A percentile compares a stretch with the other conserved stretches of the same genome.
These are phyloP conservation scores for Dorcoceras hygrometricum DNA, from an alignment of 257 asterid species.

Conservation along the genomic window DNA sequence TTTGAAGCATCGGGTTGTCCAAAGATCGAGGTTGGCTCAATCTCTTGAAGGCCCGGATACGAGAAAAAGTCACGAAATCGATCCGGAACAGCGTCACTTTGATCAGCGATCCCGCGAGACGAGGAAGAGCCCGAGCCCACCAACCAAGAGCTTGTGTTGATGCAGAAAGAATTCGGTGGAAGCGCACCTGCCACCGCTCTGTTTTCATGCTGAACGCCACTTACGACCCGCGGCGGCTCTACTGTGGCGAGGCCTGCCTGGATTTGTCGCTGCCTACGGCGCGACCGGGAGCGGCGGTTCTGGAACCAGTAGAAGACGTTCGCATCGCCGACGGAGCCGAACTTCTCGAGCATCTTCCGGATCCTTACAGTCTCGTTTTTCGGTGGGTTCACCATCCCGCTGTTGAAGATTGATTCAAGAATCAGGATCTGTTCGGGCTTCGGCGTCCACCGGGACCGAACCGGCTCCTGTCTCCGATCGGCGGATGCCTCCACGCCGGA, in stretches of 20 bases:
- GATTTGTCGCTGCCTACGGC: conserved; percentile 66
- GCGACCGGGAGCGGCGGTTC: conserved; percentile 78
- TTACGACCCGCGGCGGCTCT: conserved; percentile 20
- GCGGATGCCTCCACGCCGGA: conserved; percentile 13
- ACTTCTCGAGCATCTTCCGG: conserved; percentile 61
- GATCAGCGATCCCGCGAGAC: conserved; percentile 22
- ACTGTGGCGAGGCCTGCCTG: conserved; percentile 39
- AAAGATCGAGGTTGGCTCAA: conserved; percentile 34
- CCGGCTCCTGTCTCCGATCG: conserved; percentile 38
- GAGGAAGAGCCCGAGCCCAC: conserved; percentile 41
- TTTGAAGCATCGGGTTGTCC: conserved; percentile 26
- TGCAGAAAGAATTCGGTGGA: conserved; percentile 3
- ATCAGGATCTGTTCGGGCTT: conserved; percentile 79
- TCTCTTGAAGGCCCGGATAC: conserved; percentile 27
- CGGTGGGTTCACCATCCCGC: conserved; percentile 82
- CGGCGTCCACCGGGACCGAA: conserved; percentile 74
- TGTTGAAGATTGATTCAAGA: conserved; percentile 78
- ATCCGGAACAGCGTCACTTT: conserved; percentile 3
- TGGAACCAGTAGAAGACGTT: conserved; percentile 92
- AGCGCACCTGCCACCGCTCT: conserved; percentile 5
- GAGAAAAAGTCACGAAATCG: conserved; percentile 18
- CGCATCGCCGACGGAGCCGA: conserved; percentile 74
- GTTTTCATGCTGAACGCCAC: conserved; percentile 30
- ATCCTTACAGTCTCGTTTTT: conserved; percentile 63
- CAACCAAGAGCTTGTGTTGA: conserved; percentile 11